Conservation (phyloP, 2,329 filamentous ascomycete genomes). For the Talaromyces pinophilus region DNA sequence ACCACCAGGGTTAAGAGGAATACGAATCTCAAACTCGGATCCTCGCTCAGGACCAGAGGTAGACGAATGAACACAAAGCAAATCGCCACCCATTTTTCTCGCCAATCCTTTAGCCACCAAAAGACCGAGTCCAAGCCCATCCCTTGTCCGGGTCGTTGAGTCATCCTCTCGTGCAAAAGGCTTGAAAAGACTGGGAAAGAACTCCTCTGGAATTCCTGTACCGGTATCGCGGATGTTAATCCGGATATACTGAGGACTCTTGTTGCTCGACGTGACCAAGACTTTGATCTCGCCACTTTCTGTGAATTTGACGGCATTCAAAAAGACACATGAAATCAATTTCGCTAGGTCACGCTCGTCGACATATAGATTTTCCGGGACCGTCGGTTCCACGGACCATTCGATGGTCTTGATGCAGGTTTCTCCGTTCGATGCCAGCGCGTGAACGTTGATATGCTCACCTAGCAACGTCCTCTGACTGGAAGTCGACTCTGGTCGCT, state of each 20-base stretch:
- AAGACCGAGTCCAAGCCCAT: constrained; percentile 68
- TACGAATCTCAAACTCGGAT: constrained; percentile 67
- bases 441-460: constrained; percentile 49
- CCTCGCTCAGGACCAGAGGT: constrained; percentile 62
- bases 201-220: constrained; percentile 66
- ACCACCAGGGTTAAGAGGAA: constrained; percentile 57
- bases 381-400: constrained; percentile 50
- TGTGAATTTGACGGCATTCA: constrained; percentile 72
- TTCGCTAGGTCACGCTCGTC: constrained; percentile 66
- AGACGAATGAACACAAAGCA: constrained; percentile 64
- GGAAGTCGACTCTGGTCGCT: constrained; percentile 50
- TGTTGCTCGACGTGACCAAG: constrained; percentile 54
- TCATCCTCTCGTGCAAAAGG: constrained; percentile 70
- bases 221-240: constrained; percentile 67
- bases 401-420: constrained; percentile 48
- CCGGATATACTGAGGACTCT: constrained; percentile 54
- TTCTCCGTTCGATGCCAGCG: constrained; percentile 48
- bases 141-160: constrained; percentile 66
- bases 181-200: constrained; percentile 67
- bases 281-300: constrained; percentile 63
- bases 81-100: constrained; percentile 67
- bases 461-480: constrained; percentile 47
- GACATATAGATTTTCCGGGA: constrained; percentile 52
- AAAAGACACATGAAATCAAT: constrained; percentile 62
- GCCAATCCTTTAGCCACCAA: constrained; percentile 72